These are phyloP conservation scores for Telopea speciosissima DNA, from an alignment of 177 flowering plant genomes.

Conservation along the genomic window DNA sequence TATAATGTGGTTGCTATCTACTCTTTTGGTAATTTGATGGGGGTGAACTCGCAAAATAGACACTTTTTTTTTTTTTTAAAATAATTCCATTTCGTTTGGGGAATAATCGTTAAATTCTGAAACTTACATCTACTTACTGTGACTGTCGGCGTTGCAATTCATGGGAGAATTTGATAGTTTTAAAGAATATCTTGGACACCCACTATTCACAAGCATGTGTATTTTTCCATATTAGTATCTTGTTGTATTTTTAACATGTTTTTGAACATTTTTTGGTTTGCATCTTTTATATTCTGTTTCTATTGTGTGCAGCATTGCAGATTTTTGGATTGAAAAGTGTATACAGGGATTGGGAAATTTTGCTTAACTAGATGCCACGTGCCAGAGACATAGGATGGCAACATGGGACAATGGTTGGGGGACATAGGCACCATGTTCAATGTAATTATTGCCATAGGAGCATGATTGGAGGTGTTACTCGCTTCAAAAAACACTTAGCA, in stretches of 20 bases:
- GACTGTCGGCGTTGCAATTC: neutral
- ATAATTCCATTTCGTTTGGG: neutral
- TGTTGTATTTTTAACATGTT: neutral
- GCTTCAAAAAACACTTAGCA: slow-evolving; percentile 33
- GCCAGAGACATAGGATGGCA: slow-evolving; percentile 36
- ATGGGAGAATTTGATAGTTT: neutral
- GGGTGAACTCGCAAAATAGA: neutral
- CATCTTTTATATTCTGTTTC: neutral
- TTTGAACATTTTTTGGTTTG: neutral
- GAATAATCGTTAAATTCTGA: neutral
- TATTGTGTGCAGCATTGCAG: slow-evolving; percentile 7
- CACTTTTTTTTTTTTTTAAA: neutral
- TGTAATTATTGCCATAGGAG: slow-evolving; percentile 30
- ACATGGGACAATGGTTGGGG: slow-evolving; percentile 35
- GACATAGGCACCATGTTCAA: slow-evolving; percentile 33
- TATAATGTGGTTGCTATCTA: neutral
- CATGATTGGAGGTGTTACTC: slow-evolving; percentile 35
- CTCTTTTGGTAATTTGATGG: neutral
- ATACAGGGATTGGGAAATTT: neutral
- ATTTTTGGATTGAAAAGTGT: neutral
- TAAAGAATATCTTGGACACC: neutral
- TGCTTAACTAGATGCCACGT: slow-evolving; percentile 24
- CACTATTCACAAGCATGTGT: neutral
- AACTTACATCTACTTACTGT: neutral
- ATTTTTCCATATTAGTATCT: neutral